Evolutionary conservation across 371 early-diverging fungal genomes (phyloP), one percentile per base, ranked within the genome.

Genomic region (Coemansia sp.): DNA sequence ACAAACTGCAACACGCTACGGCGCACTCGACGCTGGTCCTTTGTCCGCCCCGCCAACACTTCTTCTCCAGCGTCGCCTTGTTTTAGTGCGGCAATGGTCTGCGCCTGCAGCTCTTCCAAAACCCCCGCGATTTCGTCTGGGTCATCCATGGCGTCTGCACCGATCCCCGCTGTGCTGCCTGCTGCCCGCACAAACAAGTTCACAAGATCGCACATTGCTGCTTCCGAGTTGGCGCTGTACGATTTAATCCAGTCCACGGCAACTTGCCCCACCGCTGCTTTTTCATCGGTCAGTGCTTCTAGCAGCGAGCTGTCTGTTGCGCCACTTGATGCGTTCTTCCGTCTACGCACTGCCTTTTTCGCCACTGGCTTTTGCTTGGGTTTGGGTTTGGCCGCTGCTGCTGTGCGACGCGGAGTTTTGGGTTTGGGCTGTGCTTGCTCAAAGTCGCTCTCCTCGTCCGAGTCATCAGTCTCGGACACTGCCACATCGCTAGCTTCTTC

Each of bases 31-130:
- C 85, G 89, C 68, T 82, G 82, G 21, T 83, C 83, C 62, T 86
- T 88, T 26, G 84, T 67, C 64, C 82, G 86, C 2, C 88, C 87
- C 48, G 86, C 80, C 55, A 90, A 82, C 16, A 90, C 85, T 66
- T 89, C 90, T 56, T 90, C 91, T 39, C 83, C 84, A 52, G 79
- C 65, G 2, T 85, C 85, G 57, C 79, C 80, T 83, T 88, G 73
- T 4, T 72, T 73, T 42, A 79, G 66, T 39, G 74, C 60, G 40
- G 82, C 68, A 23, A 82, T 71, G 48, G 80, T 79, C 63, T 74
- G 80, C 25, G 51, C 28, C 52, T 82, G 67, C 48, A 86, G 62
- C 18, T 26, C 63, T 9, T 81, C 70, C 37, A 87, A 63, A 14
- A 65, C 62, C 4, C 78, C 72, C 3, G 69, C 68, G n/a, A 84